Base-by-base conservation (phyloP, 2,329 filamentous ascomycete genomes). In the Bipolaris oryzae region DNA sequence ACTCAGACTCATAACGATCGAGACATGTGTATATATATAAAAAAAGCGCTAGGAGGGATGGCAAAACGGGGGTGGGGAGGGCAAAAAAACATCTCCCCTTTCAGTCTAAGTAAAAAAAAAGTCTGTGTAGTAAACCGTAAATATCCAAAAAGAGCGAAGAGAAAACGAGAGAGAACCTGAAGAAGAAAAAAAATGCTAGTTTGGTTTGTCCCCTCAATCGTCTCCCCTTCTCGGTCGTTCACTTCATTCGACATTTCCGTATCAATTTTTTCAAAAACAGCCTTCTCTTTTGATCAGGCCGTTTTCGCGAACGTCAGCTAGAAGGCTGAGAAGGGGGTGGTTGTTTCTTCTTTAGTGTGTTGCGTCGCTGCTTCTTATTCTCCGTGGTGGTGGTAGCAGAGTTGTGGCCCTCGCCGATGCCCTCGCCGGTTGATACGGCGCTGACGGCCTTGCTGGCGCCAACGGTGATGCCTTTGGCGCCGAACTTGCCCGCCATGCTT, bases 371-470 rank as follows among this genome's bases (percentile, higher is more conserved):
- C 20, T 57, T 57, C 33, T 45, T 43, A 47, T 11, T 35, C 31
- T 15, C 45, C 48, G 50, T 46, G 53, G 50, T 46, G 31, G 42
- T 20, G 43, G 18, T 41, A 28, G 42, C 34, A 43, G 18, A 18
- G 35, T 44, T 48, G 44, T 43, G 42, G 11, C 38, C 44, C 39
- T 57, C 33, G 21, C 50, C 53, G 33, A 31, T 21, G 31, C 70
- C 73, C 11, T 72, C 54, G 0, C 61, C 69, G 1, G 59, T 61
- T 3, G 69, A 62, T 23, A 76, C 46, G 1, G 64, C 74, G 55
- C 69, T 74, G 2, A 76, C 67, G 7, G 74, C 66, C 56, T 62
- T 73, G 11, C 71, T 64, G 7, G 62, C 70, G 3, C 74, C 74
- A 2, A 77, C 20, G 13, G 55, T 72, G 25, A 77, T 76, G 0